These are phyloP conservation scores for Dipteronia dyeriana DNA, from an alignment of 345 rosid genomes.

Conservation along the genomic window DNA sequence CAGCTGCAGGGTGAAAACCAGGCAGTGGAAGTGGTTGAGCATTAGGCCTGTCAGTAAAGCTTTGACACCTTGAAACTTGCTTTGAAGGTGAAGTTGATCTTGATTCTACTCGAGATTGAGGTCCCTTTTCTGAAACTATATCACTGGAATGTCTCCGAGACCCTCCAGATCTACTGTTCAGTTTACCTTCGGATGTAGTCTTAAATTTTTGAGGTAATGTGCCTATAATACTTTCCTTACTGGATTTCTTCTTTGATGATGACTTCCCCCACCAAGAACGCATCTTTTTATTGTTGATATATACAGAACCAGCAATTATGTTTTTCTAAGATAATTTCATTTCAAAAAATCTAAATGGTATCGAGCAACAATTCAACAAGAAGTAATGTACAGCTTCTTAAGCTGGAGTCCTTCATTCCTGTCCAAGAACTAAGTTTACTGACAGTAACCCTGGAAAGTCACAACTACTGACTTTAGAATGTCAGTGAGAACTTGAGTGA, in stretches of 20 bases:
- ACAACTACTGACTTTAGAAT: conserved; percentile 17
- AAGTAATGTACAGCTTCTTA: conserved; percentile 11
- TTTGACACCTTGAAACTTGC: conserved; percentile 54
- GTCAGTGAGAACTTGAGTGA: conserved; percentile 10
- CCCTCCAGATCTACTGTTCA: conserved; percentile 38
- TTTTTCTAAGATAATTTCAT: conserved; percentile 21
- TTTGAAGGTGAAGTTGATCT: conserved; percentile 60
- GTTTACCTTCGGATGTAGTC: conserved; percentile 46
- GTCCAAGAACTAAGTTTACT: conserved; percentile 18
- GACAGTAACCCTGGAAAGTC: conserved; percentile 6
- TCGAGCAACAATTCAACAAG: neutral
- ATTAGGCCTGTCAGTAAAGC: conserved; percentile 48
- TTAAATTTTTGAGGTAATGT: conserved; percentile 48
- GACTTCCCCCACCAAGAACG: conserved; percentile 65
- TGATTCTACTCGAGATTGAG: conserved; percentile 48
- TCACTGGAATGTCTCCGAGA: conserved; percentile 44
- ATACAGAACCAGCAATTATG: conserved; percentile 6
- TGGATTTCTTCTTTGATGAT: conserved; percentile 55
- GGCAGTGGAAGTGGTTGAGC: conserved; percentile 73
- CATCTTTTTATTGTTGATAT: conserved; percentile 34
- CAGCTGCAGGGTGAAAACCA: conserved; percentile 32
- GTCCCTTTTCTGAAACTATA: conserved; percentile 44
- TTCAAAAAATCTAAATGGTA: conserved; percentile 7
- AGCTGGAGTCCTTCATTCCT: conserved; percentile 11
- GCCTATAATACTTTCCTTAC: conserved; percentile 49